Evolutionary conservation across 2,329 filamentous ascomycete genomes (phyloP), one percentile per base, ranked within the genome.

Genomic region (Bipolaris bicolor): DNA sequence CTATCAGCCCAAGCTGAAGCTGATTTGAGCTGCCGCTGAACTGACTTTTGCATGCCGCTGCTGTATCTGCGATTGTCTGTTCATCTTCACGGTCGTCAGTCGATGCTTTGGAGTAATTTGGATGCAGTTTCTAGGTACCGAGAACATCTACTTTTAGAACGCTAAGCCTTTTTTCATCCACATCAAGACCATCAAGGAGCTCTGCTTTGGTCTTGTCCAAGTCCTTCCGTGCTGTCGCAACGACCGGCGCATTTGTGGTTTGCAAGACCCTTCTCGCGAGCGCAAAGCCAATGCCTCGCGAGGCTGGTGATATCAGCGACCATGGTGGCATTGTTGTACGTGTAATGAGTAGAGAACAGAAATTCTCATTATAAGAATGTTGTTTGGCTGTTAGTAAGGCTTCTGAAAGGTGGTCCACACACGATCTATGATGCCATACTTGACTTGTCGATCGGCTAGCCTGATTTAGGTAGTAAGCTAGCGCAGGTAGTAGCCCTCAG

Each of bases 1-100:
- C 77, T 29, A 85, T 84, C 66, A 92, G 85, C 2, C 85, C 85
- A 41, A 94, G 83, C 58, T 87, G 89, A 11, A 95, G 82, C 64
- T 90, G 86, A 11, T 72, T 70, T 10, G 69, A 63, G 0, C 49
- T 40, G 2, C 57, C 48, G 0, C 84, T 83, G 72, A 89, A 89
- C 7, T 84, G 76, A 6, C 77, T 69, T 20, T 78, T 77, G 26
- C 86, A 86, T 45, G 72, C 71, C 3, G 84, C 79, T 16, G 89
- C 86, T 37, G 84, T 82, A 45, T 77, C 67, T 37, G 79, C 76
- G 56, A 95, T 84, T 34, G 84, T 85, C 26, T 77, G 60, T 76
- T 93, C 90, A 67, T 90, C 85, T 85, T 24, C 9, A 16, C 13
- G 11, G 24, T 55, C 3, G 55, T 58, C 26, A 43, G 34, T 39